phyloP scores from a whole-genome alignment of 2,329 filamentous ascomycete genomes.

The Fusarium verrucosum region DNA sequence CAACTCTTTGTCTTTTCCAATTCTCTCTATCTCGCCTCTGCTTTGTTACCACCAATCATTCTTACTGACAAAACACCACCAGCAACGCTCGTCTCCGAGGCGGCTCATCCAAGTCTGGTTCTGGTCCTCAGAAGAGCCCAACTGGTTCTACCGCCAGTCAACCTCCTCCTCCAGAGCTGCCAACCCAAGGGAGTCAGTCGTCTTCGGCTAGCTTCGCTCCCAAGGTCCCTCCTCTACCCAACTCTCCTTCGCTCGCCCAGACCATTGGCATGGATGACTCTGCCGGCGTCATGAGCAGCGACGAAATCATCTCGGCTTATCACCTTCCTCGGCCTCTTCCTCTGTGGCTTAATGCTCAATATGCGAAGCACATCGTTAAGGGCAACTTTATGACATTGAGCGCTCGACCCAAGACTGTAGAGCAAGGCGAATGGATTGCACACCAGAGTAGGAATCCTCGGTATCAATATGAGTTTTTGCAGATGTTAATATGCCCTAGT shows the following conservation, averaged over 20 bases:
- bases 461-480: background rate
- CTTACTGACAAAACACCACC: constrained; percentile 42
- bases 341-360: constrained; percentile 75
- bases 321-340: constrained; percentile 74
- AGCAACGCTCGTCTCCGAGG: constrained; percentile 69
- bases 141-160: constrained; percentile 59
- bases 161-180: constrained; percentile 57
- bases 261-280: constrained; percentile 75
- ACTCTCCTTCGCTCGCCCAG: constrained; percentile 70
- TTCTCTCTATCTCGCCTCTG: constrained; percentile 9
- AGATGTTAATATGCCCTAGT: constrained; percentile 60
- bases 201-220: constrained; percentile 63
- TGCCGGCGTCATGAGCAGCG: constrained; percentile 58
- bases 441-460: constrained; percentile 76
- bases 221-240: constrained; percentile 69
- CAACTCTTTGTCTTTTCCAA: constrained; percentile 9
- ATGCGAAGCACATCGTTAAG: constrained; percentile 90
- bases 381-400: constrained; percentile 99
- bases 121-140: constrained; percentile 63
- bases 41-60: background rate
- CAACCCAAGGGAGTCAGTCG: constrained; percentile 60
- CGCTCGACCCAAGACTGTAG: constrained; percentile 90
- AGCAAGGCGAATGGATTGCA: constrained; percentile 94
- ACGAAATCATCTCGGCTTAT: constrained; percentile 67
- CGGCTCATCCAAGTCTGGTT: constrained; percentile 60